These are phyloP conservation scores for Mycena sp. DNA, from an alignment of 1,284 basidiomycete genomes.

Conservation along the genomic window DNA sequence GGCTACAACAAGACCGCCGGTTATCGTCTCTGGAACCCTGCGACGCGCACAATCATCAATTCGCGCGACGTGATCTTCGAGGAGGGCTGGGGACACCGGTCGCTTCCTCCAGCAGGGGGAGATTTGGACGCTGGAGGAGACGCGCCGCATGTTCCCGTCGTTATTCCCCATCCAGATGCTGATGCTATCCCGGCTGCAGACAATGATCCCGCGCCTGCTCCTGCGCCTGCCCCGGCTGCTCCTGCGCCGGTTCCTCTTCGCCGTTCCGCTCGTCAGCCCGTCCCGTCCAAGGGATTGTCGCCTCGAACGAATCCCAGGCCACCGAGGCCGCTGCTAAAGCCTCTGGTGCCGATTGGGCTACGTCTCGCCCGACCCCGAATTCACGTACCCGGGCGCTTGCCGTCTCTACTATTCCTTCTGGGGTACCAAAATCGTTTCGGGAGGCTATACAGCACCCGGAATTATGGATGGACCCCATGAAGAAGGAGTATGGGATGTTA, in stretches of 20 bases:
- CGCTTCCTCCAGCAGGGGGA: too few relatives aligned
- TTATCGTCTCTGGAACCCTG: constrained; percentile 29
- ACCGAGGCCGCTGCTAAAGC: too few relatives aligned
- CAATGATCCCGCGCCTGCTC: too few relatives aligned
- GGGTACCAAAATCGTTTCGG: too few relatives aligned
- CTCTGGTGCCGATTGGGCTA: too few relatives aligned
- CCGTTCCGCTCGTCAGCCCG: neutral
- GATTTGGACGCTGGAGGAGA: constrained; percentile 20
- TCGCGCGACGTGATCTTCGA: constrained; percentile 39
- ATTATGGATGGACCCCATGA: constrained; percentile 21
- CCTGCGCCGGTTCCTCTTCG: too few relatives aligned
- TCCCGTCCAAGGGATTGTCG: neutral
- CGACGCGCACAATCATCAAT: constrained; percentile 1
- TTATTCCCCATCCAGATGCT: neutral
- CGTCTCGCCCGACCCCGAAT: too few relatives aligned
- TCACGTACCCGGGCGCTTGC: too few relatives aligned
- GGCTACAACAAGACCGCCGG: too few relatives aligned
- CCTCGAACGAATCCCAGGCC: neutral
- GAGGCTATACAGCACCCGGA: constrained; percentile 29
- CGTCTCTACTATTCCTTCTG: too few relatives aligned
- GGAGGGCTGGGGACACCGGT: constrained; percentile 31
- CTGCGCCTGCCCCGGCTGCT: too few relatives aligned
- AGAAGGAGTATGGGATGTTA: constrained; percentile 26
- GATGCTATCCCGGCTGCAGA: too few relatives aligned
- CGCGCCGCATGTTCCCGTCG: neutral